Conservation (phyloP, 129 eudicot genomes). For the Oenanthe sinensis region DNA sequence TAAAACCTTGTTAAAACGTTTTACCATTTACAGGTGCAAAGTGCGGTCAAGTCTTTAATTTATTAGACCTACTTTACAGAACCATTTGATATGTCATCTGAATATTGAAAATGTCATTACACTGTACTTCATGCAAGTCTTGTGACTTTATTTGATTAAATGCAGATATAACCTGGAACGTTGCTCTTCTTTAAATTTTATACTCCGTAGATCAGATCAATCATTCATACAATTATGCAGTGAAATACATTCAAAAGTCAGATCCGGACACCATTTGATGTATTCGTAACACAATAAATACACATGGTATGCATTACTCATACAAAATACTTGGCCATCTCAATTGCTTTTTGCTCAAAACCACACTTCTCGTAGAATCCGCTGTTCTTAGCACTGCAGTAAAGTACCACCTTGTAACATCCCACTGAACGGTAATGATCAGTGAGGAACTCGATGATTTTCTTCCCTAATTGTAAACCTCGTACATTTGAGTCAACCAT, state of each 20-base stretch:
- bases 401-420: constrained; percentile 52
- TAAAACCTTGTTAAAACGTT: no score
- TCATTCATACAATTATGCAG: no score
- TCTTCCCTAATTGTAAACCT: constrained; percentile 73
- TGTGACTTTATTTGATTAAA: no score
- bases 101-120: no score
- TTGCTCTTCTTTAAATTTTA: background rate
- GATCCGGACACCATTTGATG: background rate
- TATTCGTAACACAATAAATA: background rate
- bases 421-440: constrained; percentile 36
- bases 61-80: no score
- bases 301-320: background rate
- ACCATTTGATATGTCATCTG: no score
- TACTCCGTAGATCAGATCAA: no score
- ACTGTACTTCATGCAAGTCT: no score
- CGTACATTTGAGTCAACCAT: constrained; percentile 63
- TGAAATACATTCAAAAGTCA: background rate
- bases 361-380: constrained; percentile 32
- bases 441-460: constrained; percentile 29
- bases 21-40: no score
- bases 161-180: background rate
- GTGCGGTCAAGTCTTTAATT: no score
- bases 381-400: constrained; percentile 25
- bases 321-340: constrained; percentile 3
- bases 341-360: background rate